These are phyloP conservation scores for Adansonia madagascariensis DNA, from an alignment of 441 rosid species.

Conservation along the genomic window DNA sequence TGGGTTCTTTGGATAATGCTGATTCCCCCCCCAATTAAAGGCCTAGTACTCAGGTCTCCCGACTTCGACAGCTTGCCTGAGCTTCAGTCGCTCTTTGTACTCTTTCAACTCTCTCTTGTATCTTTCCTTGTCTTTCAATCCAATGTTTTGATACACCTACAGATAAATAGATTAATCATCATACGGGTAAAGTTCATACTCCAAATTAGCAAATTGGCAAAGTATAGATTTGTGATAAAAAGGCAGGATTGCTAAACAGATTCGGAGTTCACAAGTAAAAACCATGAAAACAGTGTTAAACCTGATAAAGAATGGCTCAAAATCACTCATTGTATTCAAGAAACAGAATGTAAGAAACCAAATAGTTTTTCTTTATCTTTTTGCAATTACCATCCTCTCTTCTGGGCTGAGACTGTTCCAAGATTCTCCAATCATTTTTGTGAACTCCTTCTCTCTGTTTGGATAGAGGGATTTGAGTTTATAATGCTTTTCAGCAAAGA, in stretches of 20 bases:
- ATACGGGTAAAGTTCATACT: background rate
- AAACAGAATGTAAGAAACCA: background rate
- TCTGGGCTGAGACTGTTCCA: conserved; percentile 81
- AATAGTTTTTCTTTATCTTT: background rate
- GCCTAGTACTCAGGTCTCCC: conserved; percentile 19
- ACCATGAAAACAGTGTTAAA: background rate
- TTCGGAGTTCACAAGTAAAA: background rate
- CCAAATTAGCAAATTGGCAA: background rate
- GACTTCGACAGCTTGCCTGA: conserved; percentile 33
- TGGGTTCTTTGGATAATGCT: background rate
- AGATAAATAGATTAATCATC: conserved; percentile 2
- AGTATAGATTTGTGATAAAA: background rate
- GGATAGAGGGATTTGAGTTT: conserved; percentile 84
- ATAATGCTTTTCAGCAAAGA: conserved; percentile 87
- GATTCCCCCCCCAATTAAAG: background rate
- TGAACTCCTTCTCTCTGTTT: conserved; percentile 86
- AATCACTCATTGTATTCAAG: background rate
- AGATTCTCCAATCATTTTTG: conserved; percentile 87
- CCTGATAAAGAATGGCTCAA: background rate
- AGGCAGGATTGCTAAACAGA: background rate
- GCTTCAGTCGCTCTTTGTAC: conserved; percentile 66
- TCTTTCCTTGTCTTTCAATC: conserved; percentile 86
- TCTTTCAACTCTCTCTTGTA: conserved; percentile 86
- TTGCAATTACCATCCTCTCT: conserved; percentile 65
- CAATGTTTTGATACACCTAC: conserved; percentile 92